phyloP scores from a whole-genome alignment of 257 asterid species.

The Ballota nigra region DNA sequence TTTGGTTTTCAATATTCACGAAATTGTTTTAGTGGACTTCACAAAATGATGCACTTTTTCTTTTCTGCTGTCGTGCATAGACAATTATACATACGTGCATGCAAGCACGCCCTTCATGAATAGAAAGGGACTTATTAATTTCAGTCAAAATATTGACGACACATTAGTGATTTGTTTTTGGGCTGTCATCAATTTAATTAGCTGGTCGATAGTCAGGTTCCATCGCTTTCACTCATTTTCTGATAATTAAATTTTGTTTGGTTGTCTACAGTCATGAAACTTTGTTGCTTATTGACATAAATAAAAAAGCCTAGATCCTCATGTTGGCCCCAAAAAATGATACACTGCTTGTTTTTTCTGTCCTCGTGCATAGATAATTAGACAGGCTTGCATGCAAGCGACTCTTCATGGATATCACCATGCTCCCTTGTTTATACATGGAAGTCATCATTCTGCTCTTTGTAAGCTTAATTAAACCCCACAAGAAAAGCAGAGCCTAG shows the following conservation, averaged over 20 bases:
- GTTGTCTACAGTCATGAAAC: neutral
- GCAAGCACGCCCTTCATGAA: neutral
- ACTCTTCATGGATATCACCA: neutral
- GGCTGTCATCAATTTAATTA: neutral
- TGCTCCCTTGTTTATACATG: neutral
- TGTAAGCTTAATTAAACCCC: neutral
- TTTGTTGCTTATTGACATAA: neutral
- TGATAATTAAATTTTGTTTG: neutral
- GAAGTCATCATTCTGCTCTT: neutral
- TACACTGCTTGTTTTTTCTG: neutral
- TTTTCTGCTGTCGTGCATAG: neutral
- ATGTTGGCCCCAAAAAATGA: neutral
- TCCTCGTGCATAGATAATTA: neutral
- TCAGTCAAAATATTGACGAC: neutral
- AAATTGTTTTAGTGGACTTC: neutral
- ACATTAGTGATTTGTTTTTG: neutral
- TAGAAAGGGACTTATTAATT: neutral
- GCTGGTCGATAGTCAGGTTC: neutral
- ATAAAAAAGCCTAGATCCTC: neutral
- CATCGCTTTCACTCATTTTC: neutral
- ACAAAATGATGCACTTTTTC: neutral
- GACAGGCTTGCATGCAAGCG: neutral
- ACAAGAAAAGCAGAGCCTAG: neutral
- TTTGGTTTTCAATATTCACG: neutral
- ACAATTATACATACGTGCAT: neutral